Evolutionary conservation across 371 early-diverging fungal species (phyloP), one percentile per base, ranked within the genome.

Genomic region (Smittium mucronatum): DNA sequence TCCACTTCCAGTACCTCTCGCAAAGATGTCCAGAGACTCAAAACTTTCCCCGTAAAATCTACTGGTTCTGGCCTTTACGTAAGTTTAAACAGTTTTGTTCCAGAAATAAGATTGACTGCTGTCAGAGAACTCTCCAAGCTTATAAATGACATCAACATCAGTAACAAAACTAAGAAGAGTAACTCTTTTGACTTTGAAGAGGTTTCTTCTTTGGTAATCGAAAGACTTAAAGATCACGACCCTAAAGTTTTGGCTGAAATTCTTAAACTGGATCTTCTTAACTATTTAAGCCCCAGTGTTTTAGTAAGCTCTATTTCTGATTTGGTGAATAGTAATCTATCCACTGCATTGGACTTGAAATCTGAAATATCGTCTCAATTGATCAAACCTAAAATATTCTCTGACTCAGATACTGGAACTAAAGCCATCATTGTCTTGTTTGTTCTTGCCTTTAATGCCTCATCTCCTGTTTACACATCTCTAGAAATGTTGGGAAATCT

Each of bases 61-160:
- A 73, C 78, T 0, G 68, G 73, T 5, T 78, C 78, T 2, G 75
- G 75, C 1, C 67, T 78, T 34, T 78, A 66, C 59, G 70, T 78
- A 28, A 71, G 79, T 67, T 63, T 78, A 57, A 71, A 71, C 63
- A 77, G 76, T 29, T 75, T 70, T 2, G 75, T 78, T 26, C 61
- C 77, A 0, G 73, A 74, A 17, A 70, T 78, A 32, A 72, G 78
- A 0, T 69, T 78, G 31, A 73, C 76, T 1, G 64, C 64, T 34
- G 64, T 64, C 2, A 64, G 32, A 64, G 59, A 59, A 28, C 59
- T 59, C 26, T 16, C 59, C 11, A 64, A 31, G 2, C 30, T 64
- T 21, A 36, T 64, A 15, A 34, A 5, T 21, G 21, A 34, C 5
- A 5, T 26, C 25, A 64, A 64, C 5, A 30, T 36, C 5, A 16